Base-by-base conservation (phyloP, 2,329 filamentous ascomycete genomes). In the Colletotrichum abscissum region DNA sequence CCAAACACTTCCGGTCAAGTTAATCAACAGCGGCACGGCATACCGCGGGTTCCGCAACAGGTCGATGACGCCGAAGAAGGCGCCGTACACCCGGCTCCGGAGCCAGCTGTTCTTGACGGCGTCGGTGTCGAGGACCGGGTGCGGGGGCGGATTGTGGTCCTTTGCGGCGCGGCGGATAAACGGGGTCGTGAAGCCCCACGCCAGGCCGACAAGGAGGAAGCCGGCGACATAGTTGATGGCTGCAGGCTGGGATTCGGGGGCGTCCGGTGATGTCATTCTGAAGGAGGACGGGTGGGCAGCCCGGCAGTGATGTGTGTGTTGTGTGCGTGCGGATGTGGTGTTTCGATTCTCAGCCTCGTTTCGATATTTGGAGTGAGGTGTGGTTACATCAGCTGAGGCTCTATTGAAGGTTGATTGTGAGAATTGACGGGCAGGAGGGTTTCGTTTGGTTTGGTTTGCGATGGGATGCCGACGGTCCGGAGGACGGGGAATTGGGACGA, bases 1-100 rank as follows among this genome's bases (percentile, higher is more conserved):
- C 96, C 96, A 98, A 68, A 98, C 89, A 80, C 95, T 97, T 35
- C 96, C 96, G 3, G 96, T 98, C 66, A 98, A 84, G 81, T 98
- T 98, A 72, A 98, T 84, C 65, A 98, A 84, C 77, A 98, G 83
- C 24, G 96, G 96, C 30, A 97, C 84, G 6, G 95, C 94, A 83
- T 98, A 98, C 22, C 90, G 89, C 46, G 95, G 95, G 77, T 95
- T 95, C 72, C 89, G 87, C 65, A 98, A 83, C 72, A 98, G 86
- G 79, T 98, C 95, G 14, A 92, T 79, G 1, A 96, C 93, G 4
- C 92, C 92, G 80, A 94, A 97, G 78, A 93, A 90, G 8, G 92
- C 87, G 1, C 89, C 89, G 75, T 91, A 89, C 1, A 93, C 74
- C 78, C 90, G 93, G 67, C 86, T 85, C 79, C 89, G 91, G 16